Evolutionary conservation across 2,329 filamentous ascomycete species (phyloP).

Genomic region (Fusarium ramigenum): DNA sequence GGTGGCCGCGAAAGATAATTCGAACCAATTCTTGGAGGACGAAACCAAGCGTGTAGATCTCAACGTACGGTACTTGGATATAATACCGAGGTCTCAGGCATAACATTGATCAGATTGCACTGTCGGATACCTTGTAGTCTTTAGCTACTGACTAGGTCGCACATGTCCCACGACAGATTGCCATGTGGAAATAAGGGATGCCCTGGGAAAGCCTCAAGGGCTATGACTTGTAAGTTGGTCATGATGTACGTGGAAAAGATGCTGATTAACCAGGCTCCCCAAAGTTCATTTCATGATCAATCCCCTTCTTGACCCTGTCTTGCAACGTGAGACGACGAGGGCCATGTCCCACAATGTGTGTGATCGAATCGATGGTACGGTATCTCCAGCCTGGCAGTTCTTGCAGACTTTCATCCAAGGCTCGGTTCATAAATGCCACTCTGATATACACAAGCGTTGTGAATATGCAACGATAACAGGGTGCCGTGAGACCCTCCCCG

Average conservation of each 20-base stretch:
- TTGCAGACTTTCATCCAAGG: not conserved
- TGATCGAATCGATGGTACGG: not conserved
- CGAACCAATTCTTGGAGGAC: not conserved
- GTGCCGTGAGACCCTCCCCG: fast-evolving
- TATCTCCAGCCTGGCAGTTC: too few relatives aligned
- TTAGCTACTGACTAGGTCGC: not conserved
- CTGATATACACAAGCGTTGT: too few relatives aligned
- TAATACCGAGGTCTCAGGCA: too few relatives aligned
- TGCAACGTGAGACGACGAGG: not conserved
- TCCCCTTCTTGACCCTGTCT: fast-evolving
- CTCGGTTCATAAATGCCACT: not conserved
- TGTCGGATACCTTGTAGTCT: not conserved
- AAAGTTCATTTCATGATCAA: not conserved
- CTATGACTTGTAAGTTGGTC: not conserved
- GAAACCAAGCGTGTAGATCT: too few relatives aligned
- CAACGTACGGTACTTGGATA: too few relatives aligned
- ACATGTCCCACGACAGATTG: not conserved
- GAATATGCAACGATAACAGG: not conserved
- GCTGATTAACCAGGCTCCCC: not conserved
- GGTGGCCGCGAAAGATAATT: not conserved
- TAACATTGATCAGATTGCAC: not conserved
- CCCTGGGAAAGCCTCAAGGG: fast-evolving
- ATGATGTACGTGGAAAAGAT: not conserved
- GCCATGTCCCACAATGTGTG: not conserved
- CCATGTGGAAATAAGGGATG: not conserved